phyloP scores from a whole-genome alignment of 2,329 filamentous ascomycete genomes.

The Penicillium sp. region DNA sequence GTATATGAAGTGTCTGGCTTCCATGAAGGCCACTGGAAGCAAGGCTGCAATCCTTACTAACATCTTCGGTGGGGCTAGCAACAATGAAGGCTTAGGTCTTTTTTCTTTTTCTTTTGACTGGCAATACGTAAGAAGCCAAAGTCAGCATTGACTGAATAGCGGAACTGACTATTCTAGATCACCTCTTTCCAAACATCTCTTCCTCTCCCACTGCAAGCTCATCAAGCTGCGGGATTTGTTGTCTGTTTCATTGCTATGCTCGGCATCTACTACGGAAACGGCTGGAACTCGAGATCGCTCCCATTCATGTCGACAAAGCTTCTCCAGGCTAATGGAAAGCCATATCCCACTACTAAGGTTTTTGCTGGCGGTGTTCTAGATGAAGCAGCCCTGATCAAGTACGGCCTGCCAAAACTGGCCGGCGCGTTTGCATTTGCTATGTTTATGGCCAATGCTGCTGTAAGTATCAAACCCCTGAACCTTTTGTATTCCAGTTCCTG shows the following conservation, averaged over 20 bases:
- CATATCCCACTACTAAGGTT: conserved; percentile 41
- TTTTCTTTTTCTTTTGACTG: conserved; percentile 52
- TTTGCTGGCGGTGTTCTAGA: conserved; percentile 32
- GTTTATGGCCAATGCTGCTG: conserved; percentile 56
- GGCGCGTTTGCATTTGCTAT: conserved; percentile 52
- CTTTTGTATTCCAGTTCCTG: too few species aligned
- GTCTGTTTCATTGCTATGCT: conserved; percentile 51
- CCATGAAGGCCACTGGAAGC: conserved; percentile 48
- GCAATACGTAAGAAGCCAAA: conserved; percentile 38
- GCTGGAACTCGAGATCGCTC: conserved; percentile 45
- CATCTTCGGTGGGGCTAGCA: conserved; percentile 50
- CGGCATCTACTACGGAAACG: conserved; percentile 50
- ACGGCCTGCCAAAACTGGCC: conserved; percentile 48
- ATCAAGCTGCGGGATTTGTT: conserved; percentile 46
- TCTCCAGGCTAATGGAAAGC: conserved; percentile 37
- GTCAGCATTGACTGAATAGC: too few species aligned
- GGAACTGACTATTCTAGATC: conserved; percentile 38
- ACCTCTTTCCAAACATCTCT: conserved; percentile 53
- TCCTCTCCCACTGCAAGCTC: conserved; percentile 50
- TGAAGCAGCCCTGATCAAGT: conserved; percentile 37
- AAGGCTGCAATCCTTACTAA: conserved; percentile 46
- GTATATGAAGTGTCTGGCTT: conserved; percentile 43
- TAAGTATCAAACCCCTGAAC: conserved; percentile 28
- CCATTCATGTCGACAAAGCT: conserved; percentile 56
- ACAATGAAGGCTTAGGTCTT: conserved; percentile 52